Evolutionary conservation across 139 green algal genomes (phyloP).

Genomic region (Micromonas commoda): DNA sequence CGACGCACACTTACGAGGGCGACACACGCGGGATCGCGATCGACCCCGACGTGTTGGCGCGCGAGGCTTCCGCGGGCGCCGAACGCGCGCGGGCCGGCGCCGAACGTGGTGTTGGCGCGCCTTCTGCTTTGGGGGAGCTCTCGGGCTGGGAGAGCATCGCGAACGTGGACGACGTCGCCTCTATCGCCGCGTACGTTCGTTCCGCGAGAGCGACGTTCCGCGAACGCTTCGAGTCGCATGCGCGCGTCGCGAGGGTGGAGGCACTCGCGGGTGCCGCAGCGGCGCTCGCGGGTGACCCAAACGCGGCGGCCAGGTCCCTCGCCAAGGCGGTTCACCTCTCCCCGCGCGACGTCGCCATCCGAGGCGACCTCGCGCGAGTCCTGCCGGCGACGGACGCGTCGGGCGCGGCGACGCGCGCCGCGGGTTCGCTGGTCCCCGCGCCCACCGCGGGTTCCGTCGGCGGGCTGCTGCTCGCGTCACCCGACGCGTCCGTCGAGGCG

Average conservation of each 20-base stretch:
- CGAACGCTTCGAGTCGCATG: too few relatives aligned
- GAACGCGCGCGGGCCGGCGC: not conserved
- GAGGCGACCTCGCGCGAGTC: not conserved
- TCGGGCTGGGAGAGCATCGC: too few relatives aligned
- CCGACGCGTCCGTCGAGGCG: too few relatives aligned
- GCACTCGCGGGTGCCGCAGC: not conserved
- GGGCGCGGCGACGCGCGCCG: too few relatives aligned
- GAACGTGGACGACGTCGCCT: too few relatives aligned
- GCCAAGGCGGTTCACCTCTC: not conserved
- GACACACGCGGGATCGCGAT: not conserved
- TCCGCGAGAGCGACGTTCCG: too few relatives aligned
- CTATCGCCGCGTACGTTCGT: too few relatives aligned
- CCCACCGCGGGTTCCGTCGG: too few relatives aligned
- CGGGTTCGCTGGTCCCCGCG: too few relatives aligned
- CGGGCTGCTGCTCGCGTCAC: too few relatives aligned
- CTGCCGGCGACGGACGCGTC: not conserved
- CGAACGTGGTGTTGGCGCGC: not conserved
- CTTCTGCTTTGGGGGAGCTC: not conserved
- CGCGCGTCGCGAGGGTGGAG: too few relatives aligned
- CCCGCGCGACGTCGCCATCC: not conserved
- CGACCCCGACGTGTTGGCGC: too few relatives aligned
- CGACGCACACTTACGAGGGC: not conserved
- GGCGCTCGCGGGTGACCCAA: not conserved
- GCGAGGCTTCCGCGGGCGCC: not conserved
- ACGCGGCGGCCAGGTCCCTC: not conserved